Base-by-base conservation (phyloP, 2,329 filamentous ascomycete species). In the Aureobasidium leucospermi region DNA sequence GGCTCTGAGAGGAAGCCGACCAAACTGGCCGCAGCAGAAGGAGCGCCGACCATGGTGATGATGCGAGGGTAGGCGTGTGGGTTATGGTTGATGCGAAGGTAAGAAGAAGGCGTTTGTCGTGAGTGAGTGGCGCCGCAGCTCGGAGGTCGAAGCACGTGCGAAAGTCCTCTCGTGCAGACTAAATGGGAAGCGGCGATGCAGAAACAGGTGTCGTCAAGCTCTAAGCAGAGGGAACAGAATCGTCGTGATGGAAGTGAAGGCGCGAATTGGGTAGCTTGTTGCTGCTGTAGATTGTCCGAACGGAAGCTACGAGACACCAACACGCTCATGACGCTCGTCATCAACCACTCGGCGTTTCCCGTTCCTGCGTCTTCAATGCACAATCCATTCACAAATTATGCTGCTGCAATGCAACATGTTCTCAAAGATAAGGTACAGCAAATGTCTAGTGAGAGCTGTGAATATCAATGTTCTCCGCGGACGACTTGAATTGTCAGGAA, bases 1-100 rank as follows among this genome's bases (percentile, higher is more conserved):
- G 95, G 91, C 73, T 99, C 94, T 66, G 90, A 88, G 64, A 99
- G 84, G 75, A 96, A 96, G 78, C 91, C 93, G 72, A 99, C 85
- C 61, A 99, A 86, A 75, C 94, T 94, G 66, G 90, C 93, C 66
- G 94, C 94, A 67, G 93, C 96, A 67, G 93, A 96, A 70, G 92
- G 90, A 73, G 97, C 84, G 73, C 89, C 90, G 73, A 94, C 89
- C 94, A 97, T 99, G 55, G 29, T 58, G 34, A 41, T 34, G 55
- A 56, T 46, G 41, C 52, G 31, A 46, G 36, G 7, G 6, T 34
- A n/a, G 41, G 10, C 28, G 39, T 34, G 13, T 32, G 11, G 29
- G 34, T 38, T 29, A 29, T 36, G 41, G 10, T 58, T 23, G 53
- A 31, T 58, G 53, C 43, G 42, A 9, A 32, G 23, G 43, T 39